Base-by-base conservation (phyloP, 306 rosid genomes). In the Nissolia schottii region DNA sequence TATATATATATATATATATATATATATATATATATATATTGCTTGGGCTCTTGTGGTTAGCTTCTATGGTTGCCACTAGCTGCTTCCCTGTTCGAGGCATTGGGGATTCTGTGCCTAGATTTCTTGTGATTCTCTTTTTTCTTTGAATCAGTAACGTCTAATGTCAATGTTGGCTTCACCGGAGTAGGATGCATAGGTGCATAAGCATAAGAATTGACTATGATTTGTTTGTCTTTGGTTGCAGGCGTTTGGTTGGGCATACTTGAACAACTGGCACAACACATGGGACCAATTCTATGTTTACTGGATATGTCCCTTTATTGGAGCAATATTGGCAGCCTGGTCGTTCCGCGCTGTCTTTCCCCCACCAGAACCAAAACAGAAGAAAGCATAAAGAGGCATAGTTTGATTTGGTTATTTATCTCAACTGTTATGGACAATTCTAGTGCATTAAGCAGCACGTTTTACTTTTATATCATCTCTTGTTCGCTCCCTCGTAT, bases 211-310 rank as follows among this genome's bases (percentile, higher is more conserved):
- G 19, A 10, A 49, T 14, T 54, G 58, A 76, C 57, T 70, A 9
- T 43, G 38, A 27, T 45, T 1, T 31, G 18, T 66, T n/a, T 64
- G 55, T 85, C 55, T 14, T 53, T 14, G n/a, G n/a, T n/a, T 70
- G 81, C 87, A 87, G 93, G 96, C 98, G 28, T 89, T 89, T 78
- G 96, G 98, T 70, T 92, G 96, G 98, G 96, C 98, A 18, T 92
- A 92, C 71, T 66, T 84, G 8, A 77, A 86, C 83, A 90, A 86
- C 28, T 34, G 60, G 86, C 96, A 92, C 69, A 78, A 83, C 76
- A 87, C 96, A 63, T 92, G 98, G 96, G 96, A 90, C 80, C 94
- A 92, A 73, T 85, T 89, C 70, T 92, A 90, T 60, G 96, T 89
- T 34, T 92, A 86, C 66, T 92, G 95, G 96, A 88, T 90, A 64